Base-by-base conservation (phyloP, 345 rosid genomes). In the Eucalyptus leucophloia region DNA sequence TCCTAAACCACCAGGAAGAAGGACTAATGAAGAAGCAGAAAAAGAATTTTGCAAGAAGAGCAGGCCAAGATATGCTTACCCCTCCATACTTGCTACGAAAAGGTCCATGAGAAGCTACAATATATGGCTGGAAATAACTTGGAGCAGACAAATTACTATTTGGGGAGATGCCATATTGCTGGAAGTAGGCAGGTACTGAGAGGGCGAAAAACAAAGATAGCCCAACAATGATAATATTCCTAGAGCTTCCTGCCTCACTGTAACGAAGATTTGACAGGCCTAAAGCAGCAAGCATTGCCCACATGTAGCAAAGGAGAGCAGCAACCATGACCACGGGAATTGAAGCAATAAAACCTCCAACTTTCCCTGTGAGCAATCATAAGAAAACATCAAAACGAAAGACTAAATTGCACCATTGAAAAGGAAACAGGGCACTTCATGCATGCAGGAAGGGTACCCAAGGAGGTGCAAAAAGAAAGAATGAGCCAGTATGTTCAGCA, bases 201-300 rank as follows among this genome's bases (percentile, higher is more conserved):
- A 98, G 96, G 37, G 98, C 95, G 89, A 97, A 97, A 89, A 96
- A 98, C 88, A 98, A 89, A 49, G 99, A 97, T 88, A 97, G 89
- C 80, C 99, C 99, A 12, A 98, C 97, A 56, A 98, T 96, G 89
- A 98, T 98, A 88, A 98, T 98, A 72, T 98, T 98, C 69, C 99
- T 91, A 2, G 99, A 98, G 93, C 99, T 98, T 92, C 99, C 99
- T 49, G 99, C 99, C 92, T 97, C 99, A 85, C 99, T 98, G 54
- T 98, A 98, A 7, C 99, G 97, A 87, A 98, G 93, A 92, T 98
- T 98, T 40, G 99, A 98, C 90, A 98, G 91, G 86, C 99, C 99
- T 89, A 97, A 93, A 12, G 99, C 99, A 19, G 98, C 89, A 88
- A 98, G 97, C 98, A 97, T 94, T 72, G 96, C 99, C 99, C 99